Evolutionary conservation across 2,329 filamentous ascomycete species (phyloP).

Genomic region (Monascus ruber): DNA sequence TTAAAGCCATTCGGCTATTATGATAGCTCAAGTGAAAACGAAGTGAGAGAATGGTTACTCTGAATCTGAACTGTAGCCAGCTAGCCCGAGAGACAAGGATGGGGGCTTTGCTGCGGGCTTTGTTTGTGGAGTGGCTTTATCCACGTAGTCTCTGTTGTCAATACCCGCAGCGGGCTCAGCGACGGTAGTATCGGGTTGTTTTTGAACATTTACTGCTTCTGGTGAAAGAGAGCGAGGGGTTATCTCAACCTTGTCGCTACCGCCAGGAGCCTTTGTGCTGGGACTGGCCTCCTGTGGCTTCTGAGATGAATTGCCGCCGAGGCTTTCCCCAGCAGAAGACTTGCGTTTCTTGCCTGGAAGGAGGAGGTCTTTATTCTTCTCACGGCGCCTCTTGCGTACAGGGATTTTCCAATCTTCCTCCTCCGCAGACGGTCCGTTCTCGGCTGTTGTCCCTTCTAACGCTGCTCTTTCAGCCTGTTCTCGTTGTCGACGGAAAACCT

Average conservation of each 20-base stretch:
- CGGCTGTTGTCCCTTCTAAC: constrained; percentile 25
- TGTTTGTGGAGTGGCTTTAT: not conserved
- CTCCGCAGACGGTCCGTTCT: constrained; percentile 19
- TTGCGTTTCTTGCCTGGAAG: constrained; percentile 34
- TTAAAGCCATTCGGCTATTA: too few relatives aligned
- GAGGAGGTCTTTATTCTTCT: constrained; percentile 31
- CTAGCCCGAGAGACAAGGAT: constrained; percentile 22
- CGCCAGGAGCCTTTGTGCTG: not conserved
- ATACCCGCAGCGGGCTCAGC: not conserved
- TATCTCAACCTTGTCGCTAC: not conserved
- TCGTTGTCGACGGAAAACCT: constrained; percentile 47
- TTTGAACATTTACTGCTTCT: not conserved
- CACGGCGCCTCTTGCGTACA: constrained; percentile 43
- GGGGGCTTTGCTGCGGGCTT: constrained; percentile 11
- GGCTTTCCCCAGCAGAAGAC: constrained; percentile 18
- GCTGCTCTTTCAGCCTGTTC: constrained; percentile 46
- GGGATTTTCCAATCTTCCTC: constrained; percentile 40
- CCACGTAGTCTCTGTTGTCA: not conserved
- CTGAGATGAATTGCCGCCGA: constrained; percentile 2
- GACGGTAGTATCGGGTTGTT: not conserved
- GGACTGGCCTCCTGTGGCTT: constrained; percentile 5
- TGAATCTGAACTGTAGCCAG: constrained; percentile 30
- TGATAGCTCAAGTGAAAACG: too few relatives aligned
- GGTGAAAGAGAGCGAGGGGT: not conserved
- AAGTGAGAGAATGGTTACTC: constrained; percentile 14